Conservation (phyloP, 2,329 filamentous ascomycete genomes). For the Calonectria hawksworthii region DNA sequence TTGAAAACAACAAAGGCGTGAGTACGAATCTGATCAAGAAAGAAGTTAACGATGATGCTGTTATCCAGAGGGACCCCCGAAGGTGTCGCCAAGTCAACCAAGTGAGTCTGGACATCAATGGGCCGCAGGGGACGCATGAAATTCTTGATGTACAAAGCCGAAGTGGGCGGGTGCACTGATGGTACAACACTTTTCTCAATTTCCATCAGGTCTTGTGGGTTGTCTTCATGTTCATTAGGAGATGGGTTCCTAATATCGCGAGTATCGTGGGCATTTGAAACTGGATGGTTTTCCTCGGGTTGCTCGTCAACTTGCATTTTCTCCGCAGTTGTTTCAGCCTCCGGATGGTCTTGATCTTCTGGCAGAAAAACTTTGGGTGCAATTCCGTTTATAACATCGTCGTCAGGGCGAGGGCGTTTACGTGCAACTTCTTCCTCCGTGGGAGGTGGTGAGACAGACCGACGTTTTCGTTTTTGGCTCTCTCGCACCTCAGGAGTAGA, state of each 20-base stretch:
- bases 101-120: constrained; percentile 75
- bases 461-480: constrained; percentile 75
- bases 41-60: constrained; percentile 74
- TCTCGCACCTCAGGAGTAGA: constrained; percentile 54
- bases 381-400: constrained; percentile 30
- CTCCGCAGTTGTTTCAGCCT: background rate
- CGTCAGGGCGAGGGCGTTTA: constrained; percentile 67
- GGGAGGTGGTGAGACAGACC: constrained; percentile 73
- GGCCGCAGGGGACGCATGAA: constrained; percentile 89
- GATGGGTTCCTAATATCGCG: constrained; percentile 6
- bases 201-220: constrained; percentile 47
- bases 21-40: constrained; percentile 87
- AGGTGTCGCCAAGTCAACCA: constrained; percentile 77
- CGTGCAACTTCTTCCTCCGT: constrained; percentile 65
- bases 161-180: constrained; percentile 79
- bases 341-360: background rate
- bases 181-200: constrained; percentile 60
- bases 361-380: constrained; percentile 15
- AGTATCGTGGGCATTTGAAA: constrained; percentile 11
- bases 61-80: constrained; percentile 65
- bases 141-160: constrained; percentile 89
- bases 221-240: constrained; percentile 22
- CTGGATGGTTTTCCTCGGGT: constrained; percentile 16
- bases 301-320: constrained; percentile 19
- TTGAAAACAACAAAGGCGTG: constrained; percentile 87